Evolutionary conservation across 768 basidiomycete genomes (phyloP).

Genomic region (Lactarius psammicola): DNA sequence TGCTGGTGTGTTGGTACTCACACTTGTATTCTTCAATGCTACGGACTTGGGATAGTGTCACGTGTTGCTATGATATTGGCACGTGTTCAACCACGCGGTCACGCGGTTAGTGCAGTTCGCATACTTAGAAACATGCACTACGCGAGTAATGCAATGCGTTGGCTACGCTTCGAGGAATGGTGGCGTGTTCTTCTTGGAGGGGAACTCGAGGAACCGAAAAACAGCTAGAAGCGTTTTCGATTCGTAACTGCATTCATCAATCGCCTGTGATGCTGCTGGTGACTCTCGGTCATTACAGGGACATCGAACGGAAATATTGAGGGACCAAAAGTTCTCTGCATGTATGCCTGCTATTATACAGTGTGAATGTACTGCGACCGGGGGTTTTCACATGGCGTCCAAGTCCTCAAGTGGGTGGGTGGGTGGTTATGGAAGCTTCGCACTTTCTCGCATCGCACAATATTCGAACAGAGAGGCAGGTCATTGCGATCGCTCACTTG

Average conservation of each 20-base stretch:
- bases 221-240: not conserved
- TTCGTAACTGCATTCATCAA: not conserved
- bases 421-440: not conserved
- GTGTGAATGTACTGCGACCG: not conserved
- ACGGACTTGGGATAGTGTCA: too few species aligned
- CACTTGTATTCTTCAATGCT: too few species aligned
- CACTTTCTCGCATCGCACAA: not conserved
- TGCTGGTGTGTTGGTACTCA: too few species aligned
- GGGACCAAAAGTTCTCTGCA: too few species aligned
- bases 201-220: not conserved
- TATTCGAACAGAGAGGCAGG: not conserved
- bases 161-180: not conserved
- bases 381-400: not conserved
- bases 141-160: not conserved
- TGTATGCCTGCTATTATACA: too few species aligned
- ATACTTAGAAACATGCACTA: too few species aligned
- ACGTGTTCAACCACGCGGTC: not conserved
- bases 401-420: not conserved
- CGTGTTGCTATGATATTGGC: too few species aligned
- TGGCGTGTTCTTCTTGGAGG: not conserved
- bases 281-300: not conserved
- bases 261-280: not conserved
- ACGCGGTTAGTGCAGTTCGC: not conserved
- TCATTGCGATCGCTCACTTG: too few species aligned
- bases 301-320: not conserved